Conservation (phyloP, 768 basidiomycete genomes). For the Xanthoconium stramineum region DNA sequence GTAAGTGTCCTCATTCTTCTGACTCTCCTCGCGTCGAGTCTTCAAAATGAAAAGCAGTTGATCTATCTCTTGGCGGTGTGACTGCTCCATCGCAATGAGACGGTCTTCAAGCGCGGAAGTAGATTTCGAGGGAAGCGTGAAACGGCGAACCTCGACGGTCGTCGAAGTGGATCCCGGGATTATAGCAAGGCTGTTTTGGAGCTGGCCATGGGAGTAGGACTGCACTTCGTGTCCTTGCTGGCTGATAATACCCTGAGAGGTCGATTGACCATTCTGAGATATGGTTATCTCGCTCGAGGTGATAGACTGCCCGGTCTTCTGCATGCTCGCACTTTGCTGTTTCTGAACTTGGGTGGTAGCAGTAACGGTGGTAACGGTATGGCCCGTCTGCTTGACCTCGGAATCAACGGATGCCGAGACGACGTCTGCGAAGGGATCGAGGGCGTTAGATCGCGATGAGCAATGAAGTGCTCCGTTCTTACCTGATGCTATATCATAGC, state of each 20-base stretch:
- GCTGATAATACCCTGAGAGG: too few species aligned
- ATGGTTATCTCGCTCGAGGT: too few species aligned
- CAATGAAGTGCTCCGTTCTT: not conserved
- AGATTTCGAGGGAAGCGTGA: not conserved
- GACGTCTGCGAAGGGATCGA: not conserved
- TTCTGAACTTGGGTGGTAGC: not conserved
- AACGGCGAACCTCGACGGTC: not conserved
- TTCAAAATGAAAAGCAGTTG: not conserved
- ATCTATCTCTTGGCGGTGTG: constrained; percentile 2
- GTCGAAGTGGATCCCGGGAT: not conserved
- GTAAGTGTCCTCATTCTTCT: not conserved
- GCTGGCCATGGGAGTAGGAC: not conserved
- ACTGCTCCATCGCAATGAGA: not conserved
- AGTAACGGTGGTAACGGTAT: not conserved
- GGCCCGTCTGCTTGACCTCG: not conserved
- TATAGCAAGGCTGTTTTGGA: not conserved
- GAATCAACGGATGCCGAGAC: not conserved
- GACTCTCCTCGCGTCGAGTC: not conserved
- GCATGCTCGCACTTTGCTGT: not conserved
- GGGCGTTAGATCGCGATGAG: not conserved
- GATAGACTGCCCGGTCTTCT: too few species aligned
- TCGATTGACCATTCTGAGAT: not conserved
- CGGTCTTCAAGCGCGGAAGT: not conserved
- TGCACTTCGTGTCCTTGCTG: too few species aligned
- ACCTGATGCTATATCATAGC: not conserved